Evolutionary conservation across 257 asterid genomes (phyloP).

Genomic region (Lithospermum erythrorhizon): DNA sequence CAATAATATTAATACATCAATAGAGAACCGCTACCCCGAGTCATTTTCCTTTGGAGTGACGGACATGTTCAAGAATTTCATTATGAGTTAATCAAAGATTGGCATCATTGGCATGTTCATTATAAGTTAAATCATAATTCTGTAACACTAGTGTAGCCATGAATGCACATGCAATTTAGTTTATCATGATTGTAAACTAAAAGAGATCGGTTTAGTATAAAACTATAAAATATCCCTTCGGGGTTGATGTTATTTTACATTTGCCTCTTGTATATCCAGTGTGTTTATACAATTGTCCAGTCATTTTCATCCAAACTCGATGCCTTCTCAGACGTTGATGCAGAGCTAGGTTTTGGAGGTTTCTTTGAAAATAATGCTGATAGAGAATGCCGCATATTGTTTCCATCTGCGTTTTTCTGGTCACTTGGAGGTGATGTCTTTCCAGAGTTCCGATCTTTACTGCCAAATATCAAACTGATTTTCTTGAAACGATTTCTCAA

Average conservation of each 20-base stretch:
- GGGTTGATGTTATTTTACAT: constrained; percentile 19
- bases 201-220: no score
- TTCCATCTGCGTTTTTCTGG: constrained; percentile 40
- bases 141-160: no score
- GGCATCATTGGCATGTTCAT: no score
- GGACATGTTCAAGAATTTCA: no score
- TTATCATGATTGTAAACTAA: no score
- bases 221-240: no score
- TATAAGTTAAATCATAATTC: no score
- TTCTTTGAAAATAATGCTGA: constrained; percentile 67
- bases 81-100: no score
- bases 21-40: no score
- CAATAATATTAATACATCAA: no score
- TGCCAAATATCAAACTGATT: constrained; percentile 63
- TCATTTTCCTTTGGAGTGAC: no score
- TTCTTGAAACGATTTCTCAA: constrained; percentile 58
- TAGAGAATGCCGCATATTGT: constrained; percentile 41
- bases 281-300: constrained; percentile 57
- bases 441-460: constrained; percentile 38
- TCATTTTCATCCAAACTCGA: constrained; percentile 45
- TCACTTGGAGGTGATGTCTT: constrained; percentile 26
- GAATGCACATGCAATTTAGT: no score
- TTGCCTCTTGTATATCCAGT: constrained; percentile 6
- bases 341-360: constrained; percentile 58
- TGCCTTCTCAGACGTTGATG: constrained; percentile 48